phyloP scores from a whole-genome alignment of 1,284 basidiomycete genomes.

The Thelephora terrestris region DNA sequence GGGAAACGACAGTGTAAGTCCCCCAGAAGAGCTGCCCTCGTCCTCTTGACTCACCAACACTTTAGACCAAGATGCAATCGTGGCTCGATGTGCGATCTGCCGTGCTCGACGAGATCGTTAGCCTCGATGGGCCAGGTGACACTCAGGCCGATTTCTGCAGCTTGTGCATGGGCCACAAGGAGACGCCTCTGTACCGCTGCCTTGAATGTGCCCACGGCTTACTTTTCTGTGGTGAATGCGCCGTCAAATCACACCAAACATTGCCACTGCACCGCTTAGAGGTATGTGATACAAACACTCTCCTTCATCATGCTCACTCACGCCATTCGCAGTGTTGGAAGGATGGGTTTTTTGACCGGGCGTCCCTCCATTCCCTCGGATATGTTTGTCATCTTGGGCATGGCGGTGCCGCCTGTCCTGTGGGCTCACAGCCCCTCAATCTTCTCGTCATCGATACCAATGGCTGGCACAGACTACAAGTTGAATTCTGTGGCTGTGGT shows the following conservation, averaged over 20 bases:
- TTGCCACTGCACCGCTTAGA: too few relatives aligned
- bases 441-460: not conserved
- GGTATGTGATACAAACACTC: not conserved
- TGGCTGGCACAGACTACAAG: constrained; percentile 5
- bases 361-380: constrained; percentile 2
- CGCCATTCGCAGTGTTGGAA: constrained; percentile 3
- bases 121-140: too few relatives aligned
- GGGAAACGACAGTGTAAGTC: too few relatives aligned
- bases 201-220: not conserved
- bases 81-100: constrained; percentile 1
- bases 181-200: too few relatives aligned
- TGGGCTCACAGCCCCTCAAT: not conserved
- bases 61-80: not conserved
- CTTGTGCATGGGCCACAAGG: too few relatives aligned
- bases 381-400: constrained; percentile 8
- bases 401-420: not conserved
- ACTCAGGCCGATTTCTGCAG: too few relatives aligned
- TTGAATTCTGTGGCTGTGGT: constrained; percentile 5
- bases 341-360: not conserved
- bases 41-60: not conserved
- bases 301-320: too few relatives aligned
- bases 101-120: constrained; percentile 1
- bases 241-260: too few relatives aligned
- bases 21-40: too few relatives aligned
- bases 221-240: too few relatives aligned